A percentile compares a stretch with the other conserved stretches of the same genome.
Conservation (phyloP, 139 green algal species). For the Chlamydomonas incerta region DNA sequence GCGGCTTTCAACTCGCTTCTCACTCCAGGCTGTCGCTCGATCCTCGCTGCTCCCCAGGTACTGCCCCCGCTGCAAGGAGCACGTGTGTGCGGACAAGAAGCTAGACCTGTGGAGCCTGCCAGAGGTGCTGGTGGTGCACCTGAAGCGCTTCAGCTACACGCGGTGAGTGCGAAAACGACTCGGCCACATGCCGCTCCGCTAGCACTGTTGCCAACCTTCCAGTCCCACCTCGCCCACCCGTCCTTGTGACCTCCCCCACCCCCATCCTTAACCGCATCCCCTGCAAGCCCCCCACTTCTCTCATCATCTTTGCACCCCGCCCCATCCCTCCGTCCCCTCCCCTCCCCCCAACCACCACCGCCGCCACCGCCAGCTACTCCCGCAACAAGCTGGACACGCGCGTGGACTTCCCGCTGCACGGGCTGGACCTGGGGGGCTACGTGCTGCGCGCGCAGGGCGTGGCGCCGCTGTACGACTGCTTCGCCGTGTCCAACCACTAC, state of each 20-base stretch:
- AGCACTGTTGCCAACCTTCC: too few species aligned
- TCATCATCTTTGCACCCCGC: too few species aligned
- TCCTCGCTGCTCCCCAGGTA: slow-evolving; percentile 83
- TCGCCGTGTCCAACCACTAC: slow-evolving; percentile 94
- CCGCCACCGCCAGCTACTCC: too few species aligned
- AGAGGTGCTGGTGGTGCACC: slow-evolving; percentile 94
- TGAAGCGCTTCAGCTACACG: slow-evolving; percentile 96
- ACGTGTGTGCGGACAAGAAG: slow-evolving; percentile 89
- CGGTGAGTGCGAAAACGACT: slow-evolving; percentile 56
- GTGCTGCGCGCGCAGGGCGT: slow-evolving; percentile 40
- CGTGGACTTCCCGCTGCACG: slow-evolving; percentile 66
- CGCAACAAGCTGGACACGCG: slow-evolving; percentile 91
- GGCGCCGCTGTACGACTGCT: slow-evolving; percentile 88
- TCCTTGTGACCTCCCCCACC: too few species aligned
- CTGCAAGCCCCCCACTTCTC: too few species aligned
- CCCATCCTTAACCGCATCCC: too few species aligned
- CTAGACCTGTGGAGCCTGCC: slow-evolving; percentile 93
- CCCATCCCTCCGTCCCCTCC: neutral
- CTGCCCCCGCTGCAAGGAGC: slow-evolving; percentile 89
- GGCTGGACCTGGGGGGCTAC: slow-evolving; percentile 82
- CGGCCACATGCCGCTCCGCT: too few species aligned
- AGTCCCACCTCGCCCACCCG: too few species aligned
- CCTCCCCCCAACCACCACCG: neutral
- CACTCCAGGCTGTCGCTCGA: too few species aligned
- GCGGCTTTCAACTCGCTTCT: too few species aligned